Conservation (phyloP, 2,329 filamentous ascomycete species). For the Pseudogymnoascus sp. region DNA sequence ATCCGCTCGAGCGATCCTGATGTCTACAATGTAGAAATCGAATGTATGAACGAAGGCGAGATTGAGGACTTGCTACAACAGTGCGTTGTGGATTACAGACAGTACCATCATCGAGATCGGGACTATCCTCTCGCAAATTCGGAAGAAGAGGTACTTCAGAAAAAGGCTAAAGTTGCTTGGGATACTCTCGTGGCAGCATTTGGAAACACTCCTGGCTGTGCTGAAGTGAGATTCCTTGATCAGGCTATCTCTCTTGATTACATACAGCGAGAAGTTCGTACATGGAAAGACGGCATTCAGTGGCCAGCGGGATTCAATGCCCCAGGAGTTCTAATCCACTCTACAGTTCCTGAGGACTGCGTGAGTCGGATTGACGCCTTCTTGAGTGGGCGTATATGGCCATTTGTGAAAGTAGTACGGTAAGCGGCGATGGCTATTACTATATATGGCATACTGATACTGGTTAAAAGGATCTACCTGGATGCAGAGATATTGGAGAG, state of each 20-base stretch:
- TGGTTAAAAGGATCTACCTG: slow-evolving; percentile 12
- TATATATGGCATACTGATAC: background rate
- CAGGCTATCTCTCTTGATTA: slow-evolving; percentile 6
- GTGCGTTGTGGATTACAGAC: slow-evolving; percentile 14
- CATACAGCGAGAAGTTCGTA: slow-evolving; percentile 9
- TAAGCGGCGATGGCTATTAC: background rate
- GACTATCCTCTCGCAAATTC: background rate
- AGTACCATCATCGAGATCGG: slow-evolving; percentile 13
- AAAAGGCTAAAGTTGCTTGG: slow-evolving; percentile 13
- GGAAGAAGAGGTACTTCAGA: slow-evolving; percentile 8
- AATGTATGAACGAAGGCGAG: slow-evolving; percentile 13
- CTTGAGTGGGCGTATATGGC: slow-evolving; percentile 12
- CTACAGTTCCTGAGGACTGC: slow-evolving; percentile 7
- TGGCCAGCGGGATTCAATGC: slow-evolving; percentile 13
- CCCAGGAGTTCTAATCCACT: slow-evolving; percentile 3
- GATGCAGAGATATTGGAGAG: slow-evolving; percentile 12
- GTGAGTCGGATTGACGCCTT: slow-evolving; percentile 9
- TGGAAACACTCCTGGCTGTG: slow-evolving; percentile 9
- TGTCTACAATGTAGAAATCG: slow-evolving; percentile 13
- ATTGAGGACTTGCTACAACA: slow-evolving; percentile 14
- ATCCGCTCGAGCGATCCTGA: slow-evolving; percentile 12
- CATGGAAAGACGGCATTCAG: slow-evolving; percentile 13
- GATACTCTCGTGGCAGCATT: slow-evolving; percentile 13
- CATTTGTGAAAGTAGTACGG: slow-evolving; percentile 16
- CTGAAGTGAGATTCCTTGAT: slow-evolving; percentile 9